Conservation (phyloP, 2,329 filamentous ascomycete genomes). For the Fusarium haematococcum region DNA sequence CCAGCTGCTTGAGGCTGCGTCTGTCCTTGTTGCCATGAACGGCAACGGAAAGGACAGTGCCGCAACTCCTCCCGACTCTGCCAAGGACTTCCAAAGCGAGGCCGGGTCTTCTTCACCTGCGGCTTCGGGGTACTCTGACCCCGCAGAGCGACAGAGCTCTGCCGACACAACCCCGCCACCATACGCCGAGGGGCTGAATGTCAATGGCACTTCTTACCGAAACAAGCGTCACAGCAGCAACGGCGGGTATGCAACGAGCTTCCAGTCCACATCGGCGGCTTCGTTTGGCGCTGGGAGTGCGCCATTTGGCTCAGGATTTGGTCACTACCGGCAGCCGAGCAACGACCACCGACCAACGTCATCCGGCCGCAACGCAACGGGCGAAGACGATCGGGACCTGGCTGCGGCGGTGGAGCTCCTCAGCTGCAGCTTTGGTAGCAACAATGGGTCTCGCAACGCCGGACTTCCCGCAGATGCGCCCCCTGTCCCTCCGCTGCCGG, state of each 20-base stretch:
- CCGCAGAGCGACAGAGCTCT: slow-evolving; percentile 82
- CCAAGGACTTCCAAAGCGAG: slow-evolving; percentile 80
- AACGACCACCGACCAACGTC: slow-evolving; percentile 82
- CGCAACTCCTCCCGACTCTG: slow-evolving; percentile 72
- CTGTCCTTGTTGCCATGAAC: slow-evolving; percentile 95
- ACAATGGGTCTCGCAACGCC: slow-evolving; percentile 72
- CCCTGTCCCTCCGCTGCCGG: slow-evolving; percentile 87
- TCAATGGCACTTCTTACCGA: slow-evolving; percentile 63
- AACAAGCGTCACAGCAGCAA: slow-evolving; percentile 71
- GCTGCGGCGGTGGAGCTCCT: slow-evolving; percentile 91
- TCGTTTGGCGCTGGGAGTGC: slow-evolving; percentile 62
- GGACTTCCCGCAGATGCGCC: slow-evolving; percentile 79
- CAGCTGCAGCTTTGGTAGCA: slow-evolving; percentile 90
- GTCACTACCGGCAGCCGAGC: slow-evolving; percentile 78
- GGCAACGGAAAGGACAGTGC: slow-evolving; percentile 59
- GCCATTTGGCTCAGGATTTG: slow-evolving; percentile 57
- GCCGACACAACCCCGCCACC: slow-evolving; percentile 94
- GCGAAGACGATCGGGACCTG: slow-evolving; percentile 87
- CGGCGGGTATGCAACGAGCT: slow-evolving; percentile 78
- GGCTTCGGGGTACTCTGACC: slow-evolving; percentile 84
- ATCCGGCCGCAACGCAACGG: slow-evolving; percentile 78
- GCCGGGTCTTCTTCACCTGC: slow-evolving; percentile 84
- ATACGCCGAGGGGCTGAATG: slow-evolving; percentile 72
- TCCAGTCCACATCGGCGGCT: slow-evolving; percentile 76
- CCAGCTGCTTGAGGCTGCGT: slow-evolving; percentile 94